Percentiles rank a stretch among this genome's conserved stretches.
Evolutionary conservation across 202 grass and related monocot species (phyloP).

Genomic region (Eragrostis tef): DNA sequence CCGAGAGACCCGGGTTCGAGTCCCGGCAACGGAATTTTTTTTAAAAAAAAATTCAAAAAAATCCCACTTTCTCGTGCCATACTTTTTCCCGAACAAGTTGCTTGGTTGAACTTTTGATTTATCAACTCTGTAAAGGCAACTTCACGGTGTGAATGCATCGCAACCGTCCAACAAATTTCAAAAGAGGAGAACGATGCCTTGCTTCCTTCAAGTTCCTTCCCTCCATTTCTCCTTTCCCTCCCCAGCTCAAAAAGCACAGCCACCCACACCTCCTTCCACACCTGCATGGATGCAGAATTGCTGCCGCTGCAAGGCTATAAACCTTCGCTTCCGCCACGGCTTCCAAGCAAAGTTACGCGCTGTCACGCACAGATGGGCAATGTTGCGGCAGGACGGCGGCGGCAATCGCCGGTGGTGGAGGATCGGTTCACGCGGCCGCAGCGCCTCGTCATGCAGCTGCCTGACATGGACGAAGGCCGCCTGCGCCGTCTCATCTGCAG

Average conservation of each 20-base stretch:
- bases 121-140: not conserved
- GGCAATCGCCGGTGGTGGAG: slow-evolving; percentile 50
- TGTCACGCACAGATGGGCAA: slow-evolving; percentile 60
- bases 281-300: not conserved
- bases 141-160: not conserved
- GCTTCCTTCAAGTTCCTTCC: slow-evolving; percentile 25
- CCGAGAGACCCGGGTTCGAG: slow-evolving; percentile 80
- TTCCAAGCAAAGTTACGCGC: not conserved
- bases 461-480: slow-evolving; percentile 62
- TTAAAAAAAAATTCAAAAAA: no score
- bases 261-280: slow-evolving; percentile 41
- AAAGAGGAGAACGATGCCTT: slow-evolving; percentile 40
- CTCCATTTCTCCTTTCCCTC: slow-evolving; percentile 54
- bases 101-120: not conserved
- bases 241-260: slow-evolving; percentile 46
- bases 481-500: slow-evolving; percentile 64
- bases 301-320: slow-evolving; percentile 30
- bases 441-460: slow-evolving; percentile 58
- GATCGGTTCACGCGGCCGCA: slow-evolving; percentile 76
- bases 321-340: slow-evolving; percentile 7
- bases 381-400: not conserved
- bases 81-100: not conserved
- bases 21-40: slow-evolving; percentile 66
- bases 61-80: not conserved
- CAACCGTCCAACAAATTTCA: not conserved